Percentiles rank a stretch among this genome's conserved stretches.
Conservation (phyloP, 1,284 basidiomycete species). For the Erythrobasidium hasegawianum region DNA sequence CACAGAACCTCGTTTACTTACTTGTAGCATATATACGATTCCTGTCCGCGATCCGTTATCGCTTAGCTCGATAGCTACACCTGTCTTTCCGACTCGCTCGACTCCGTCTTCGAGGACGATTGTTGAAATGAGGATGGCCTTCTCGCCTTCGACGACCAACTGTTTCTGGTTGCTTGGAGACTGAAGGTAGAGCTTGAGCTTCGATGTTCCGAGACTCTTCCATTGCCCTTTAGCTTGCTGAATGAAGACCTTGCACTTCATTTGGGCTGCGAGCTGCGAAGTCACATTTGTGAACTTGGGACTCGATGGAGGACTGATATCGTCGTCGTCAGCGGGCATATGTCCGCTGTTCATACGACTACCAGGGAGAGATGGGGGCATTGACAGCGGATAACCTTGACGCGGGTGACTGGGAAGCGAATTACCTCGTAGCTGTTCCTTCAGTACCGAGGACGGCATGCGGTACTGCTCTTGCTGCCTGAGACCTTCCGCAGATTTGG, state of each 20-base stretch:
- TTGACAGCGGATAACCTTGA: not conserved
- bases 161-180: constrained; percentile 86
- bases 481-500: constrained; percentile 40
- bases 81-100: constrained; percentile 94
- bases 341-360: constrained; percentile 30
- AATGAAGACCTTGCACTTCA: constrained; percentile 98
- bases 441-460: constrained; percentile 38
- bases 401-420: constrained; percentile 27
- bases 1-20: constrained; percentile 58
- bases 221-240: constrained; percentile 94
- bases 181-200: constrained; percentile 75
- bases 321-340: constrained; percentile 14
- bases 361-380: constrained; percentile 8
- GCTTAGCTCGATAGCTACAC: constrained; percentile 92
- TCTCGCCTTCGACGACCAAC: constrained; percentile 87
- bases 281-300: constrained; percentile 52
- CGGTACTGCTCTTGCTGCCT: constrained; percentile 37
- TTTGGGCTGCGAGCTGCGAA: constrained; percentile 76
- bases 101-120: constrained; percentile 94
- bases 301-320: constrained; percentile 40
- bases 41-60: constrained; percentile 87
- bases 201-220: constrained; percentile 87
- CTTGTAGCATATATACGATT: constrained; percentile 85
- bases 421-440: constrained; percentile 35
- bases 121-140: constrained; percentile 81